Conservation (phyloP, 1,139 yeast species). For the Suhomyces maxii region DNA sequence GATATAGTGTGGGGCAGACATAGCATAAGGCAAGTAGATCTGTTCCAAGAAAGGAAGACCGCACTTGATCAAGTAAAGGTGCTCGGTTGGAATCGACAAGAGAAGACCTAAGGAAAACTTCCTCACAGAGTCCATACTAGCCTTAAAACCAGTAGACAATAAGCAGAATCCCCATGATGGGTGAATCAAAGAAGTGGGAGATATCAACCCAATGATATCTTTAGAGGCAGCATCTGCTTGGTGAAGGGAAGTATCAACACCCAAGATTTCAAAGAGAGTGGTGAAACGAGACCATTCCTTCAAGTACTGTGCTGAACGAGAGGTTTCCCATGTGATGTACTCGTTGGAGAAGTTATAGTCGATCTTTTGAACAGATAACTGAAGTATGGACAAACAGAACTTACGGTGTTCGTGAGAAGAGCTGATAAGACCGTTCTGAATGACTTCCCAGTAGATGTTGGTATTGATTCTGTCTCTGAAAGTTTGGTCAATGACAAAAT, state of each 20-base stretch:
- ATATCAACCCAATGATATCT: slow-evolving; percentile 61
- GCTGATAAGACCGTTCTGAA: slow-evolving; percentile 60
- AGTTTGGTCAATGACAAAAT: slow-evolving; percentile 17
- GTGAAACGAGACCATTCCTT: slow-evolving; percentile 71
- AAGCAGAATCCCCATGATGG: slow-evolving; percentile 76
- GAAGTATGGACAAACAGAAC: slow-evolving; percentile 66
- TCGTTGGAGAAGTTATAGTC: slow-evolving; percentile 37
- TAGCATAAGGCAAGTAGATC: slow-evolving; percentile 59
- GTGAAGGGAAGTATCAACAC: slow-evolving; percentile 82
- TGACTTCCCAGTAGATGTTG: slow-evolving; percentile 54
- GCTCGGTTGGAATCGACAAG: slow-evolving; percentile 50
- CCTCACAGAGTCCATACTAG: slow-evolving; percentile 79
- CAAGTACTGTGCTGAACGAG: slow-evolving; percentile 29
- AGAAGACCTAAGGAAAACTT: slow-evolving; percentile 61
- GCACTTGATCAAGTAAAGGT: slow-evolving; percentile 51
- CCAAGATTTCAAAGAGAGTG: slow-evolving; percentile 77
- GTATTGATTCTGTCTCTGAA: slow-evolving; percentile 37
- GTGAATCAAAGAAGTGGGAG: slow-evolving; percentile 51
- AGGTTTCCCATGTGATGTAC: slow-evolving; percentile 50
- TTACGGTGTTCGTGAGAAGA: slow-evolving; percentile 70
- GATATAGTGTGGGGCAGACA: slow-evolving; percentile 64
- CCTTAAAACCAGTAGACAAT: slow-evolving; percentile 72
- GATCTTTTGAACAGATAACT: slow-evolving; percentile 55
- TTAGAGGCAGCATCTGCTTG: slow-evolving; percentile 78
- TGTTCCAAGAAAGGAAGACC: slow-evolving; percentile 50